Evolutionary conservation across 306 rosid genomes (phyloP).

Genomic region (Trifolium subterraneum): DNA sequence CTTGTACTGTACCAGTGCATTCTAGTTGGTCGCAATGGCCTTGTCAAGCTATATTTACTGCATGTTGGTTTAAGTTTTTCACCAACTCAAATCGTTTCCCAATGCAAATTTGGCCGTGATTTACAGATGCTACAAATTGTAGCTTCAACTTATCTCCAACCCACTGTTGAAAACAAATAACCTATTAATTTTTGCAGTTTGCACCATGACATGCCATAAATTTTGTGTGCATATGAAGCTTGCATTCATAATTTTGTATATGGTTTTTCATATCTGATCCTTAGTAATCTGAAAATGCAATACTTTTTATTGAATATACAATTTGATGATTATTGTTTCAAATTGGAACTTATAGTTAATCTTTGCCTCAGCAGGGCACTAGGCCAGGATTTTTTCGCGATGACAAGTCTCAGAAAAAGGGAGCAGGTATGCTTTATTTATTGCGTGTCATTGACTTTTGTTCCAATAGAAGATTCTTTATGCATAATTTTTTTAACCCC

Average conservation of each 20-base stretch:
- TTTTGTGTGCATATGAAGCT: neutral
- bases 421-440: constrained; percentile 57
- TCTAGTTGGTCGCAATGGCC: neutral
- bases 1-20: neutral
- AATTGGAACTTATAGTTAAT: constrained; percentile 24
- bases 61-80: too few species aligned
- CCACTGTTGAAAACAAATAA: too few species aligned
- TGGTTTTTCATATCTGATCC: neutral
- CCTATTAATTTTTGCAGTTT: constrained; percentile 8
- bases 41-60: neutral
- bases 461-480: constrained; percentile 16
- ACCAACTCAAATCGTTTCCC: too few species aligned
- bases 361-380: constrained; percentile 66
- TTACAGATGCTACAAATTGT: too few species aligned
- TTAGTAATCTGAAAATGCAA: constrained; percentile 8
- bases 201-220: neutral
- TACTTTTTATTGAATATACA: constrained; percentile 11
- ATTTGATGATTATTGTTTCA: constrained; percentile 30
- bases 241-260: neutral
- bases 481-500: neutral
- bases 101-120: too few species aligned
- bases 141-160: too few species aligned
- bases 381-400: constrained; percentile 84
- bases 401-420: constrained; percentile 76
- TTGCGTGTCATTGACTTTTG: constrained; percentile 2